Evolutionary conservation across 306 rosid genomes (phyloP).

Genomic region (Psophocarpus tetragonolobus): DNA sequence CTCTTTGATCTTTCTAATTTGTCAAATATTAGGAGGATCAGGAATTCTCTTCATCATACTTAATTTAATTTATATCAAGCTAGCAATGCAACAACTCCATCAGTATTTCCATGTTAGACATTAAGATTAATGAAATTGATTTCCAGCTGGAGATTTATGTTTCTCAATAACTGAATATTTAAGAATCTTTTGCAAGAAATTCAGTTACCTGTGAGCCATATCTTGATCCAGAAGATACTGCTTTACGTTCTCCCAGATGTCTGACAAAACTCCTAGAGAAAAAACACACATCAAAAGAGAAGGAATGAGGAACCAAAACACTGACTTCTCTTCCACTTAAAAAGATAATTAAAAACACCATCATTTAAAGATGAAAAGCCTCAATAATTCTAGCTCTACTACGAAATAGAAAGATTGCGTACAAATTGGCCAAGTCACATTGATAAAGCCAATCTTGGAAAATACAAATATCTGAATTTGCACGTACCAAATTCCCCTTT

Average conservation of each 20-base stretch:
- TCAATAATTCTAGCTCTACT: background rate
- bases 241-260: slow-evolving; percentile 76
- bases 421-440: slow-evolving; percentile 4
- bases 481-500: slow-evolving; percentile 85
- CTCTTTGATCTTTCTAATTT: background rate
- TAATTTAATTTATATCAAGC: background rate
- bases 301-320: slow-evolving; percentile 9
- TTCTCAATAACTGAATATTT: slow-evolving; percentile 8
- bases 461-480: slow-evolving; percentile 13
- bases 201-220: slow-evolving; percentile 76
- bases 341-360: slow-evolving; percentile 32
- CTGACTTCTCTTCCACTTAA: slow-evolving; percentile 22
- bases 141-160: slow-evolving; percentile 8
- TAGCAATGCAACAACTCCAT: background rate
- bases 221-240: slow-evolving; percentile 63
- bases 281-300: slow-evolving; percentile 19
- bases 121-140: background rate
- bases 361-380: background rate
- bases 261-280: slow-evolving; percentile 77
- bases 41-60: no score
- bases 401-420: background rate
- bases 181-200: slow-evolving; percentile 11
- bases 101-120: background rate
- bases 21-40: no score
- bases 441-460: background rate